Evolutionary conservation across 495 filamentous ascomycete genomes (phyloP).

Genomic region (Aspergillus affinis): DNA sequence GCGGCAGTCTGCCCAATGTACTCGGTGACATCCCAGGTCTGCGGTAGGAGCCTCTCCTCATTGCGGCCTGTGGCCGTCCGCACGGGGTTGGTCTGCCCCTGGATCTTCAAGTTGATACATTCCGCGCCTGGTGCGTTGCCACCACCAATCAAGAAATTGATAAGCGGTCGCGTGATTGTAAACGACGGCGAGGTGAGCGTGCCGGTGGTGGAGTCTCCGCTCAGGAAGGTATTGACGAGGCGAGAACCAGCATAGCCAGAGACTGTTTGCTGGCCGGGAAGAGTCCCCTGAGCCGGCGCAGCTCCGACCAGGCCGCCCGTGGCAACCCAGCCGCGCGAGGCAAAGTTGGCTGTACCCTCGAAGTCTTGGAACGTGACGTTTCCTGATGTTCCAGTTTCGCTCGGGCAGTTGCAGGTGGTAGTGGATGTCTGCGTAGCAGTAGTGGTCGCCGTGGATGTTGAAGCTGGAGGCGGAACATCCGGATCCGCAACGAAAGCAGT

Average conservation of each 20-base stretch:
- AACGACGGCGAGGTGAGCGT: conserved; percentile 9
- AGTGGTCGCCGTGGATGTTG: too few species aligned
- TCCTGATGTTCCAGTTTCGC: not conserved
- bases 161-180: conserved; percentile 2
- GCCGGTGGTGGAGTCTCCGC: conserved; percentile 3
- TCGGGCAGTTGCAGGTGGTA: not conserved
- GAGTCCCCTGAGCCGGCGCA: conserved; percentile 6
- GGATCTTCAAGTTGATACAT: conserved; percentile 6
- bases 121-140: conserved; percentile 3
- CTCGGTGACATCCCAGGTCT: conserved; percentile 7
- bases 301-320: conserved; percentile 14
- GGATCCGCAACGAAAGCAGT: conserved; percentile 24
- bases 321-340: conserved; percentile 12
- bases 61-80: conserved; percentile 2
- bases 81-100: not conserved
- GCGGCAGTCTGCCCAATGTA: conserved; percentile 13
- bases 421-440: too few species aligned
- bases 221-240: conserved; percentile 4
- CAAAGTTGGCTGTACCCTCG: not conserved
- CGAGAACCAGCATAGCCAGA: conserved; percentile 5
- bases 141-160: conserved; percentile 8
- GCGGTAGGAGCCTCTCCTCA: not conserved
- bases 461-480: too few species aligned
- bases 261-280: conserved; percentile 2
- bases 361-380: not conserved